Conservation (phyloP, 73 alveolate genomes). For the Symbiodinium natans region DNA sequence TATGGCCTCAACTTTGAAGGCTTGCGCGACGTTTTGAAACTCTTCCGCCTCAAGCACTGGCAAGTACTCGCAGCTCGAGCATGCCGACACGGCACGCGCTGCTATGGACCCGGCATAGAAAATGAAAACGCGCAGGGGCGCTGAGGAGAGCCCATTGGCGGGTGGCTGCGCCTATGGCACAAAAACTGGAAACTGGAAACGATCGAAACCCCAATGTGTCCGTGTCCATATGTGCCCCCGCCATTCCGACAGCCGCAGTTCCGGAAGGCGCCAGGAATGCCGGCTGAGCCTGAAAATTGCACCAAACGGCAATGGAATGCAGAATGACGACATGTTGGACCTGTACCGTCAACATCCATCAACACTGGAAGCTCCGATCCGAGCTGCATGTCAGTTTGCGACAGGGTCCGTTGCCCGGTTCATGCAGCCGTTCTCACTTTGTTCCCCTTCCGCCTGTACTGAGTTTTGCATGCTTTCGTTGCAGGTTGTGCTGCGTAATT, state of each 20-base stretch:
- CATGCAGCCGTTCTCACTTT: too few relatives aligned
- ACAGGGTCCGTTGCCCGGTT: too few relatives aligned
- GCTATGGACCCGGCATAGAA: neutral
- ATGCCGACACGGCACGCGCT: neutral
- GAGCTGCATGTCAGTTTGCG: too few relatives aligned
- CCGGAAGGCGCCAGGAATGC: neutral
- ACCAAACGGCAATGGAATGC: neutral
- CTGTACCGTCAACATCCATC: too few relatives aligned
- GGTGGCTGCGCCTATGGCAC: neutral
- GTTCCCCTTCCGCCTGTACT: too few relatives aligned
- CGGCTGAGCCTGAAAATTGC: neutral
- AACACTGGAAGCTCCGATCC: too few relatives aligned
- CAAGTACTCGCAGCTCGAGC: neutral
- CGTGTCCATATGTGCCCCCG: neutral
- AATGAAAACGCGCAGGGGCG: neutral
- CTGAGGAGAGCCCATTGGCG: neutral
- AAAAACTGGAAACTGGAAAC: neutral
- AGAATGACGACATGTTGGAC: too few relatives aligned
- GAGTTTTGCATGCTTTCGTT: neutral
- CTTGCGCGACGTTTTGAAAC: conserved; percentile 56
- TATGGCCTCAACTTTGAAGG: conserved; percentile 59
- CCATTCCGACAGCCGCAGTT: neutral
- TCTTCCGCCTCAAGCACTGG: conserved; percentile 54
- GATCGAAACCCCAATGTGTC: neutral
- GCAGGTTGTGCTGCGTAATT: neutral